Percentiles rank a stretch among this genome's conserved stretches.
Conservation (phyloP, 192 early-diverging fungal species). For the Coemansia sp. region DNA sequence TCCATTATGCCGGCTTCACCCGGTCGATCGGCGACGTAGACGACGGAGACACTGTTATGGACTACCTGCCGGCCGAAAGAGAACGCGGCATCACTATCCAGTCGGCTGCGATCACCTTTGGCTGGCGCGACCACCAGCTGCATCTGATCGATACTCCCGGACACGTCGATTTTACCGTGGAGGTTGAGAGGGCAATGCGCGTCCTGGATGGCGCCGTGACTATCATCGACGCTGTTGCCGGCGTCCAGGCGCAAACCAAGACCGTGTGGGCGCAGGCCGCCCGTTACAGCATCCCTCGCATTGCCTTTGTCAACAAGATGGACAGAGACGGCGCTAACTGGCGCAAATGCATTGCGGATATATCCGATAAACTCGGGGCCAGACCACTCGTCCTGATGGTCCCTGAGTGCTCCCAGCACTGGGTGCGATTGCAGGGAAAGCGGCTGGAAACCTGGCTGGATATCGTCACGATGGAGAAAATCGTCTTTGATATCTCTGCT, state of each 20-base stretch:
- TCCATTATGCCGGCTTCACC: conserved; percentile 91
- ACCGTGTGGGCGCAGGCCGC: conserved; percentile 90
- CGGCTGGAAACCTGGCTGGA: conserved; percentile 69
- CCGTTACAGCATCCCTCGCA: conserved; percentile 73
- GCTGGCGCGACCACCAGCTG: conserved; percentile 68
- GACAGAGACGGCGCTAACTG: conserved; percentile 74
- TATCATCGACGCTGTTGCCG: conserved; percentile 91
- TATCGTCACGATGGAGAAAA: conserved; percentile 63
- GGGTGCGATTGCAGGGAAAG: conserved; percentile 23
- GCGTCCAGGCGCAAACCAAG: conserved; percentile 97
- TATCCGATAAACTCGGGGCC: conserved; percentile 57
- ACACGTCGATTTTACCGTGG: conserved; percentile 94
- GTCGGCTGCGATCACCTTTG: conserved; percentile 88
- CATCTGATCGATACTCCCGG: conserved; percentile 97
- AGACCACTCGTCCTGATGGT: conserved; percentile 70
- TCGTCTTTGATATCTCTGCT: conserved; percentile 12
- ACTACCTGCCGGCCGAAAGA: conserved; percentile 83
- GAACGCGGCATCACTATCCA: conserved; percentile 94
- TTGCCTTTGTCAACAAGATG: conserved; percentile 96
- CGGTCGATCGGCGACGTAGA: conserved; percentile 89
- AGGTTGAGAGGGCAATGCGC: conserved; percentile 86
- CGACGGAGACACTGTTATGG: conserved; percentile 91
- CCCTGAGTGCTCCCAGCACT: conserved; percentile 50
- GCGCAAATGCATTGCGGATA: conserved; percentile 38
- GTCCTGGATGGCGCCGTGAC: conserved; percentile 94